Base-by-base conservation (phyloP, 2,329 filamentous ascomycete species). In the Onygenales sp. region DNA sequence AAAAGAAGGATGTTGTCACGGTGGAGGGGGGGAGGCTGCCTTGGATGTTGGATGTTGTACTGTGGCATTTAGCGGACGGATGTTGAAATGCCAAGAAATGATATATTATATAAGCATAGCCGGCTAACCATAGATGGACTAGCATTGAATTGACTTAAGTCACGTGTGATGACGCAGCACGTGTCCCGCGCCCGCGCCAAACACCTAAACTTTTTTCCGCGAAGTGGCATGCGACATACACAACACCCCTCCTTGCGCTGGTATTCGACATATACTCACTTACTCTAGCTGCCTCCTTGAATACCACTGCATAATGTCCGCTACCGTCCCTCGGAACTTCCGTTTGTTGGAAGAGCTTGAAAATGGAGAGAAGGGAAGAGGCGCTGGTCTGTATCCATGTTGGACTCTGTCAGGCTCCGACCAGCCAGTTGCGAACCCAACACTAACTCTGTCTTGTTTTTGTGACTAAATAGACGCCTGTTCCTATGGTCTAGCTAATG, bases 281-380 rank as follows among this genome's bases (percentile, higher is more conserved):
- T 27, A 8, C 21, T 13, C 7, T 27, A 3, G 13, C 14, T 31
- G 9, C 31, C 4, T 17, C 21, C 11, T 13, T 42, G 21, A 13
- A 40, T 40, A 32, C 4, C 10, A 31, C 6, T 10, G 17, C 53
- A 63, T 31, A 50, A 84, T 84, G 80, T 70, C 76, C 54, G 84
- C 87, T 55, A 89, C 94, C 73, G 82, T 98, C 54, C 93, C 93
- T 57, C 83, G 93, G 70, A 97, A 97, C 77, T 98, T 98, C 71
- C 86, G 92, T 67, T 82, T 98, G 61, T 80, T 98, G 54, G 93
- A 96, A 72, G 93, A 98, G 83, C 81, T 98, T 17, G 93, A 98
- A 77, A 97, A 97, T 77, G 93, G 93, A 66, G 93, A 98, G 77
- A 98, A 98, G 74, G 93, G 93, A 57, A 80, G 93, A 58, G 92